Evolutionary conservation across 2,329 filamentous ascomycete genomes (phyloP).

Genomic region (Leptographium lundbergii): DNA sequence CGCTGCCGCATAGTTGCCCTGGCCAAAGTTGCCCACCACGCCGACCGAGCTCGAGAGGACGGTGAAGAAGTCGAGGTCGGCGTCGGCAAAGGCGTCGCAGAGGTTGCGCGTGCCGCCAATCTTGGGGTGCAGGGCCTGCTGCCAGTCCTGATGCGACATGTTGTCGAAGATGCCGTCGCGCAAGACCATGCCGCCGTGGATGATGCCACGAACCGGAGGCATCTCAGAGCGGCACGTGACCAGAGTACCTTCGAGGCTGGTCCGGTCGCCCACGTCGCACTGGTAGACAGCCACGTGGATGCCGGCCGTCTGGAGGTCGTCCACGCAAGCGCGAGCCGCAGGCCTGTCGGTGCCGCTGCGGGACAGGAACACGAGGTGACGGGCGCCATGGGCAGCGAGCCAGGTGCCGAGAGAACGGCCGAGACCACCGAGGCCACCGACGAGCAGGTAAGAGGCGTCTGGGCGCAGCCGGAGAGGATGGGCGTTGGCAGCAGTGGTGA

Average conservation of each 20-base stretch:
- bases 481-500: too few species aligned
- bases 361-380: background rate
- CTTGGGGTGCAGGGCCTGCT: conserved; percentile 17
- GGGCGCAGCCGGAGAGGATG: background rate
- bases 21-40: conserved; percentile 21
- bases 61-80: conserved; percentile 19
- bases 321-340: too few species aligned
- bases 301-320: background rate
- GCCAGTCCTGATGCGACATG: conserved; percentile 3
- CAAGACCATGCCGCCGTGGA: background rate
- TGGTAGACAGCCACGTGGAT: background rate
- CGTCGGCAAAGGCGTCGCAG: conserved; percentile 16
- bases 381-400: background rate
- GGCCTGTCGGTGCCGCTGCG: too few species aligned
- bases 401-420: background rate
- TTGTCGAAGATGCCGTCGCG: conserved; percentile 7
- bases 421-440: background rate
- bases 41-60: conserved; percentile 16
- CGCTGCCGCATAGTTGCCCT: conserved; percentile 27
- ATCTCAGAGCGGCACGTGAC: too few species aligned
- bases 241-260: too few species aligned
- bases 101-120: conserved; percentile 17
- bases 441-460: background rate
- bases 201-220: background rate
- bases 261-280: background rate